Evolutionary conservation across 208 protist species (phyloP).

Genomic region (Phytomonas francai): DNA sequence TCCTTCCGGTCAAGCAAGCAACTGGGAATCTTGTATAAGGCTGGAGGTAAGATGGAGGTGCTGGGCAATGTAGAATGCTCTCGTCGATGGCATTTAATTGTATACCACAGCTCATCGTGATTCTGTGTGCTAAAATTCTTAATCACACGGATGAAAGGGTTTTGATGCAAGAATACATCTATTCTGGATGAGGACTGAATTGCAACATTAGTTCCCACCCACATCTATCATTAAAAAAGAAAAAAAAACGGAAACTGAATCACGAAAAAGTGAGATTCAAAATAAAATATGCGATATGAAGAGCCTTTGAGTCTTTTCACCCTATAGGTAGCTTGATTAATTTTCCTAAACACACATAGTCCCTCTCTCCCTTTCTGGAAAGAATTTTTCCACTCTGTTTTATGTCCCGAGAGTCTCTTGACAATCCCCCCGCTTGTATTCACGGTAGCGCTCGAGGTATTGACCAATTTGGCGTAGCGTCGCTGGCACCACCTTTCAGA

Average conservation of each 20-base stretch:
- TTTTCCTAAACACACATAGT: not conserved
- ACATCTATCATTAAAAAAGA: not conserved
- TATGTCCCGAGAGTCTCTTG: constrained; percentile 2
- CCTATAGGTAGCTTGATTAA: not conserved
- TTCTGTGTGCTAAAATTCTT: not conserved
- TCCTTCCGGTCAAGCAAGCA: not conserved
- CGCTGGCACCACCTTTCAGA: not conserved
- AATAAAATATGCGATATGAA: not conserved
- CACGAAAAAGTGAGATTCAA: not conserved
- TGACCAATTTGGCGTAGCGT: not conserved
- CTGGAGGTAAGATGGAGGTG: not conserved
- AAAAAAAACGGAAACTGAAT: not conserved
- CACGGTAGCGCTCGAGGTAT: not conserved
- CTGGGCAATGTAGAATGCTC: not conserved
- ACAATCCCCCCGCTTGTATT: not conserved
- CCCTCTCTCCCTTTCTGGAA: not conserved
- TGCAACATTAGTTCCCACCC: not conserved
- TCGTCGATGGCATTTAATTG: not conserved
- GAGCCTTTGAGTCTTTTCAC: not conserved
- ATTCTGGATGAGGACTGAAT: not conserved
- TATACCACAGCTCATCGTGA: not conserved
- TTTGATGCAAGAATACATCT: not conserved
- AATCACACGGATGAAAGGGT: not conserved
- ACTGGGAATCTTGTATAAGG: not conserved
- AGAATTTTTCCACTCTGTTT: constrained; percentile 2